Percentiles rank a stretch among this genome's conserved stretches.
Conservation (phyloP, 2,329 filamentous ascomycete genomes). For the Amylocarpus encephaloides region DNA sequence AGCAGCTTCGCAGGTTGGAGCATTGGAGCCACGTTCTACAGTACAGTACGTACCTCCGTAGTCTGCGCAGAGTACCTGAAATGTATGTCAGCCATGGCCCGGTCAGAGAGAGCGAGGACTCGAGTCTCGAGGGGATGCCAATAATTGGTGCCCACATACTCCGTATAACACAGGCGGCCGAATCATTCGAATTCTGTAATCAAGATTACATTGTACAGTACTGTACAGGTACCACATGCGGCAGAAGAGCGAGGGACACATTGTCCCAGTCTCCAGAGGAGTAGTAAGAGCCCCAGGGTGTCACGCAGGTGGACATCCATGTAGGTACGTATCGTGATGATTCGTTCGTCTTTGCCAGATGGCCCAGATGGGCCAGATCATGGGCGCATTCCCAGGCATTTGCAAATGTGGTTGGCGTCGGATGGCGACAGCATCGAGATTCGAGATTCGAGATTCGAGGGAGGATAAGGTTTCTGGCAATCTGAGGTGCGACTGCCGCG, state of each 20-base stretch:
- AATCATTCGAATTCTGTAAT: not conserved
- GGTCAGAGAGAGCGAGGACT: not conserved
- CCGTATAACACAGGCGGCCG: no score
- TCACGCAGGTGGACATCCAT: conserved; percentile 1
- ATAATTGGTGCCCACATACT: conserved; percentile 6
- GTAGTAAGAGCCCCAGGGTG: not conserved
- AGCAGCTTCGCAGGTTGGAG: not conserved
- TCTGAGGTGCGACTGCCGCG: no score
- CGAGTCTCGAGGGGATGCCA: not conserved
- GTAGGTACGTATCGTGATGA: no score
- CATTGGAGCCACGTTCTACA: not conserved
- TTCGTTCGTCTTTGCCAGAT: not conserved
- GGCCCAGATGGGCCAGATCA: no score
- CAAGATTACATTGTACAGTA: conserved; percentile 4
- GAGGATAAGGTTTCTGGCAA: no score
- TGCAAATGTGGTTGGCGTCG: conserved; percentile 8
- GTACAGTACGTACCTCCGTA: not conserved
- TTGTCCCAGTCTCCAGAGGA: no score
- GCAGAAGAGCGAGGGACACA: not conserved
- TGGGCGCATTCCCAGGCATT: no score
- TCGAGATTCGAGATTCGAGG: not conserved
- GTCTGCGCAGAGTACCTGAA: not conserved
- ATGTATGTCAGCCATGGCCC: conserved; percentile 3
- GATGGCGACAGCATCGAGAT: conserved; percentile 5
- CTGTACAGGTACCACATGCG: conserved; percentile 2